Percentiles rank a stretch among this genome's conserved stretches.
phyloP scores from a whole-genome alignment of 2,329 filamentous ascomycete genomes.

The Pseudopyricularia cyperi region DNA sequence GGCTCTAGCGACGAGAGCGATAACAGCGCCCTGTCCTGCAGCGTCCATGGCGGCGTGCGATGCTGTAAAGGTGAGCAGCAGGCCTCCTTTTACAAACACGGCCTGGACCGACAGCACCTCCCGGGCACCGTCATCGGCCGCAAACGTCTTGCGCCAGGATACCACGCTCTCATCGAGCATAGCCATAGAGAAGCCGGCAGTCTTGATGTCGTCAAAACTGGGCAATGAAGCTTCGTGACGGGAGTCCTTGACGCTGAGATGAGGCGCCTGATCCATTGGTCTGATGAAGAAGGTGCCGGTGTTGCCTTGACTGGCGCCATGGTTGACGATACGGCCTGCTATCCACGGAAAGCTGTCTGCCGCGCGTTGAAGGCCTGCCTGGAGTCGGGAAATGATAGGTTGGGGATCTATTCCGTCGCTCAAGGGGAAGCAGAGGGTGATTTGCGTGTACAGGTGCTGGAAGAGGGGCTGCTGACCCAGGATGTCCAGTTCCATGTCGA shows the following conservation, averaged over 20 bases:
- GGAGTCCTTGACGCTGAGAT: constrained; percentile 28
- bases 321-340: constrained; percentile 27
- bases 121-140: constrained; percentile 8
- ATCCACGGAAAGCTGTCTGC: constrained; percentile 29
- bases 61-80: constrained; percentile 8
- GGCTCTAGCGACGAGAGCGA: constrained; percentile 31
- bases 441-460: constrained; percentile 28
- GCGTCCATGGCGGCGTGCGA: constrained; percentile 11
- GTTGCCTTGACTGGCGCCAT: constrained; percentile 13
- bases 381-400: constrained; percentile 17
- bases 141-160: constrained; percentile 25
- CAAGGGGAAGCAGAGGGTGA: constrained; percentile 23
- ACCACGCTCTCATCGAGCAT: constrained; percentile 33
- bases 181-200: constrained; percentile 27
- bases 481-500: constrained; percentile 21
- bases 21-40: constrained; percentile 9
- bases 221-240: constrained; percentile 19
- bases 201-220: constrained; percentile 22
- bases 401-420: constrained; percentile 9
- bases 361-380: constrained; percentile 23
- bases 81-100: constrained; percentile 8
- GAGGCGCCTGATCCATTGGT: constrained; percentile 15
- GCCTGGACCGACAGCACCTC: constrained; percentile 26
- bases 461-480: constrained; percentile 27
- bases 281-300: constrained; percentile 25